Conservation (phyloP, 2,329 filamentous ascomycete genomes). For the Thelonectria olida region DNA sequence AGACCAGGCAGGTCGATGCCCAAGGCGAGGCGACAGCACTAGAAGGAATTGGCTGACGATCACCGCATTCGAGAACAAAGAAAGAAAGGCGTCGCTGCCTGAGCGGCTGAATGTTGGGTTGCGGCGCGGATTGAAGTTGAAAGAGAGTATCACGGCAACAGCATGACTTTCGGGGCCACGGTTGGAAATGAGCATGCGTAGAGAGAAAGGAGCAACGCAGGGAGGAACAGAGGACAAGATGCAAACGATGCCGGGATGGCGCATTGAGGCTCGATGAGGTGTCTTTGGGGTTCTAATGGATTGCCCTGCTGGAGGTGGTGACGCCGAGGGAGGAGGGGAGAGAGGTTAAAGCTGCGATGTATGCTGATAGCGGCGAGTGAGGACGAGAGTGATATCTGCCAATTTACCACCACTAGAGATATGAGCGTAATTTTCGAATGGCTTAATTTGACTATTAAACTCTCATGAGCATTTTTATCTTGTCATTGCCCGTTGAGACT, state of each 20-base stretch:
- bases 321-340: not conserved
- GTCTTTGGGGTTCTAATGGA: constrained; percentile 28
- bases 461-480: not conserved
- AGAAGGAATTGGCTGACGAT: not conserved
- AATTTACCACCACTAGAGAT: not conserved
- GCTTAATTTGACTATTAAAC: not conserved
- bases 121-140: no score
- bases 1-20: no score
- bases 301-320: constrained; percentile 23
- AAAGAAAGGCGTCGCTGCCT: constrained; percentile 6
- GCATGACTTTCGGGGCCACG: no score
- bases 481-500: not conserved
- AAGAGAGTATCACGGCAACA: no score
- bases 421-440: not conserved
- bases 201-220: not conserved
- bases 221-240: constrained; percentile 1
- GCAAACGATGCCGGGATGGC: constrained; percentile 19
- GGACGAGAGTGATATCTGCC: not conserved
- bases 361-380: constrained; percentile 8
- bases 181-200: constrained; percentile 3
- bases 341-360: constrained; percentile 19
- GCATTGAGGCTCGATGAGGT: constrained; percentile 35
- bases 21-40: not conserved
- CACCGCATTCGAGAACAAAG: not conserved
- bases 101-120: constrained; percentile 28